phyloP scores from a whole-genome alignment of 768 basidiomycete genomes.

The Rickenella mellea region DNA sequence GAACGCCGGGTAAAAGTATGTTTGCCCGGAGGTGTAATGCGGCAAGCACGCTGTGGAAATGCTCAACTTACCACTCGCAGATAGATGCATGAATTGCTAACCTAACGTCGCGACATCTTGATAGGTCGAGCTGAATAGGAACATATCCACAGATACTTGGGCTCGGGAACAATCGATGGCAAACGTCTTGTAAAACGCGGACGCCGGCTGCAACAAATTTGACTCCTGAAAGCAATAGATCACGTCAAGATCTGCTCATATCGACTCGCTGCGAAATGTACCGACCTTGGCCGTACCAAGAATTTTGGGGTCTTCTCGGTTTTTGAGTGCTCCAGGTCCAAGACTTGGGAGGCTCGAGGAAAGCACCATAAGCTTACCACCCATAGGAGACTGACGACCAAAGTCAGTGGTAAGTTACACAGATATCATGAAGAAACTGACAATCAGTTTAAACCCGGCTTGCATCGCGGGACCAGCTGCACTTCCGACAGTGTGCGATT shows the following conservation, averaged over 20 bases:
- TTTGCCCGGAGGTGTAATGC: conserved; percentile 96
- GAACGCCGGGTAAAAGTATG: conserved; percentile 97
- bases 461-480: conserved; percentile 92
- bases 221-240: conserved; percentile 56
- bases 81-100: conserved; percentile 21
- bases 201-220: conserved; percentile 83
- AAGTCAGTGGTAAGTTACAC: conserved; percentile 1
- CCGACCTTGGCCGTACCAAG: conserved; percentile 86
- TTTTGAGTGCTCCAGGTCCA: conserved; percentile 88
- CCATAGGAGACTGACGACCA: conserved; percentile 64
- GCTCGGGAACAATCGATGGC: conserved; percentile 97
- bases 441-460: conserved; percentile 93
- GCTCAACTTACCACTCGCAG: conserved; percentile 1
- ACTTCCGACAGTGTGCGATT: conserved; percentile 87
- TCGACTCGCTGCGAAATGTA: not conserved
- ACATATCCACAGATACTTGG: conserved; percentile 98
- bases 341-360: conserved; percentile 80
- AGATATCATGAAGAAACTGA: conserved; percentile 27
- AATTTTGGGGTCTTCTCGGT: conserved; percentile 92
- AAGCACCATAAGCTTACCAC: conserved; percentile 87
- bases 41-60: conserved; percentile 69
- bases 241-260: not conserved
- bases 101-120: conserved; percentile 93
- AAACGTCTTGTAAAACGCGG: conserved; percentile 95
- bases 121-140: conserved; percentile 89